A percentile compares a stretch with the other conserved stretches of the same genome.
Evolutionary conservation across 2,329 filamentous ascomycete species (phyloP).

Genomic region (Didymella keratinophila): DNA sequence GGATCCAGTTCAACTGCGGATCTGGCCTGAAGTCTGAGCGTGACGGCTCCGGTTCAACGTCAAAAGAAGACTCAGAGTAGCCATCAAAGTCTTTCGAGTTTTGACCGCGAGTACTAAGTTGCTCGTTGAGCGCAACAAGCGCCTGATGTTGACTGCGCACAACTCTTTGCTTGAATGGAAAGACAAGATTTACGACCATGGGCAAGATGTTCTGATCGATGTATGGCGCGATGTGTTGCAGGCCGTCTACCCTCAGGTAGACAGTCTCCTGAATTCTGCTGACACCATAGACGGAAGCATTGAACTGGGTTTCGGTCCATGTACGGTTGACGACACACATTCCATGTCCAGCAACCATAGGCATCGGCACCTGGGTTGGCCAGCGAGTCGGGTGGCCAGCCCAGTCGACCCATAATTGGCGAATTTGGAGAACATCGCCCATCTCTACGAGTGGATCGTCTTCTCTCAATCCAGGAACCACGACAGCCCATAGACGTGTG

Average conservation of each 20-base stretch:
- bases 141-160: conserved; percentile 1
- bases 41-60: not conserved
- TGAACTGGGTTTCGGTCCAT: conserved; percentile 34
- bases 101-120: not conserved
- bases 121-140: not conserved
- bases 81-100: not conserved
- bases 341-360: not conserved
- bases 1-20: conserved; percentile 40
- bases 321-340: not conserved
- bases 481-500: conserved; percentile 26
- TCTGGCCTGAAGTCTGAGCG: too few species aligned
- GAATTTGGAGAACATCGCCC: conserved; percentile 44
- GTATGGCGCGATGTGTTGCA: conserved; percentile 5
- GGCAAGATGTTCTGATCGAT: conserved; percentile 7
- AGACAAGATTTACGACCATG: conserved; percentile 35
- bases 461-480: conserved; percentile 43
- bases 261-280: conserved; percentile 36
- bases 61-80: not conserved
- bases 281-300: conserved; percentile 34
- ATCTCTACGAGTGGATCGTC: conserved; percentile 43
- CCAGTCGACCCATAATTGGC: conserved; percentile 36
- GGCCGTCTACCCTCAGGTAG: conserved; percentile 30
- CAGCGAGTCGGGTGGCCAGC: conserved; percentile 23
- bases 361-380: conserved; percentile 12
- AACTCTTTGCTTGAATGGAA: conserved; percentile 28